These are phyloP conservation scores for Lipomyces yamanashiensis DNA, from an alignment of 805 yeast genomes.

Conservation along the genomic window DNA sequence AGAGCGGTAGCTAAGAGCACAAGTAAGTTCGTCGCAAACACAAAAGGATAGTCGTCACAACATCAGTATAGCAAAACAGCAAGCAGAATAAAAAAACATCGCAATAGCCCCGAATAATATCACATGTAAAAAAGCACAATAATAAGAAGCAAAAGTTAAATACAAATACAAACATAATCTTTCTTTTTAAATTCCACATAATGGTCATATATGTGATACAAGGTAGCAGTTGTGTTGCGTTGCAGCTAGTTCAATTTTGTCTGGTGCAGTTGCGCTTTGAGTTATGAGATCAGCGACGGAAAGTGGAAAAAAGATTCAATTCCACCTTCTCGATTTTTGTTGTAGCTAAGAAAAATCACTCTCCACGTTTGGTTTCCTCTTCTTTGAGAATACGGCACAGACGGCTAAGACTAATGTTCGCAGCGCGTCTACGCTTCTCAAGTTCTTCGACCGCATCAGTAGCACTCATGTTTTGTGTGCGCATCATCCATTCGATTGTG, in stretches of 20 bases:
- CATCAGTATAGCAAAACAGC: neutral
- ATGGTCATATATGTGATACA: too few species aligned
- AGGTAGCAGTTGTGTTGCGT: too few species aligned
- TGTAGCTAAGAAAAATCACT: neutral
- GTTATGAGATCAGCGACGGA: too few species aligned
- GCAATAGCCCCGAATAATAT: neutral
- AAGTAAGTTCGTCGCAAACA: neutral
- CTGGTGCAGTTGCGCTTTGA: too few species aligned
- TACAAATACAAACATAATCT: neutral
- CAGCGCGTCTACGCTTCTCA: constrained; percentile 30
- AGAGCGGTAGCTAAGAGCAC: neutral
- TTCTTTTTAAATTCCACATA: too few species aligned
- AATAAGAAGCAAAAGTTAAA: neutral
- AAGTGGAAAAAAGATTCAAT: too few species aligned
- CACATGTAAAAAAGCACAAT: neutral
- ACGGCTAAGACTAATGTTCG: constrained; percentile 32
- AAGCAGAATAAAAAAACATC: neutral
- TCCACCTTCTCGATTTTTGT: neutral
- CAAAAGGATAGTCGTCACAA: neutral
- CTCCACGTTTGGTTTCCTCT: constrained; percentile 31
- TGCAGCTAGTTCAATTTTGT: too few species aligned
- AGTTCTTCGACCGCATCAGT: constrained; percentile 36
- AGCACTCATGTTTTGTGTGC: constrained; percentile 20
- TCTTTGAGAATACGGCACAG: constrained; percentile 33
- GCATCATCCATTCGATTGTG: constrained; percentile 35